These are phyloP conservation scores for Blumeria hordei DNA, from an alignment of 2,329 filamentous ascomycete species.

Conservation along the genomic window DNA sequence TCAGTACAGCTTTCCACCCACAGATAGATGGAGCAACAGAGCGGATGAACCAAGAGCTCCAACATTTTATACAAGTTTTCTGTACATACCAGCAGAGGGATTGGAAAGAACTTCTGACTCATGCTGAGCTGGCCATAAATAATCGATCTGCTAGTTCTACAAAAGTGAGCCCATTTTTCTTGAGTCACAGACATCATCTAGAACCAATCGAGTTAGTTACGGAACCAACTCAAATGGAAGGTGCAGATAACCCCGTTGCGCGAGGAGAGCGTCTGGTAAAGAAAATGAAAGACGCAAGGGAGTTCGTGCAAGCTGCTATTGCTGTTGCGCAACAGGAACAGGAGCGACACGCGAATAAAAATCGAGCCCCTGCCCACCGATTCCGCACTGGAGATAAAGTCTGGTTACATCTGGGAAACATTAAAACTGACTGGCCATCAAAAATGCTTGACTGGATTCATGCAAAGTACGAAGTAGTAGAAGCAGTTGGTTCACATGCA, in stretches of 20 bases:
- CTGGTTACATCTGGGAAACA: no score
- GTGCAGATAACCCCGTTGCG: neutral
- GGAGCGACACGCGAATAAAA: no score
- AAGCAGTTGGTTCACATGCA: neutral
- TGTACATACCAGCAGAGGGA: slow-evolving; percentile 3
- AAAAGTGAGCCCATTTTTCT: neutral
- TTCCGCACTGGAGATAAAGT: no score
- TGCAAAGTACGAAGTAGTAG: neutral
- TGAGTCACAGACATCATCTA: neutral
- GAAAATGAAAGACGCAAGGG: no score
- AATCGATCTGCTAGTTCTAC: neutral
- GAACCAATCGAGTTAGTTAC: neutral
- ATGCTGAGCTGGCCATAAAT: neutral
- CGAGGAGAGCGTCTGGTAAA: neutral
- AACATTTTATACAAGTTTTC: slow-evolving; percentile 2
- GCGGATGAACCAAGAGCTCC: slow-evolving; percentile 1
- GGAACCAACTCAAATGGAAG: no score
- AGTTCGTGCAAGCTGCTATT: no score
- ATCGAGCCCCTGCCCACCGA: no score
- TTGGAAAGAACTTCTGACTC: neutral
- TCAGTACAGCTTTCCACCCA: neutral
- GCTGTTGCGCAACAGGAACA: no score
- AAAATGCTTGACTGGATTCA: neutral
- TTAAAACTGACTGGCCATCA: neutral
- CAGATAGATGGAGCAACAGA: neutral